Conservation (phyloP, 352 stramenopile genomes). For the Phytophthora brassicae region DNA sequence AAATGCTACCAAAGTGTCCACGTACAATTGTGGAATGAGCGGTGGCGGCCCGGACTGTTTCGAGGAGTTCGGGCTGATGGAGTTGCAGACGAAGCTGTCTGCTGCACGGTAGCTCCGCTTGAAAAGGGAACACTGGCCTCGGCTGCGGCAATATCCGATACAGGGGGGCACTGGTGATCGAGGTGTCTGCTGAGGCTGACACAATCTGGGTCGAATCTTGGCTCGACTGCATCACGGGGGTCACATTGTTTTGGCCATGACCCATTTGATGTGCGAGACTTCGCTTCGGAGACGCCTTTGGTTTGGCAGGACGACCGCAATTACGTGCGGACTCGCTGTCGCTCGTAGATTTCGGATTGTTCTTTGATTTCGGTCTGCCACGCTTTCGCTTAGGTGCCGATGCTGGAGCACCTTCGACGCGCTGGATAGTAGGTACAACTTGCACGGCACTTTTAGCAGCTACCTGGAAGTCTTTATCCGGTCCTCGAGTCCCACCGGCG, state of each 20-base stretch:
- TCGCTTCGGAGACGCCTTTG: not conserved
- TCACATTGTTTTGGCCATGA: not conserved
- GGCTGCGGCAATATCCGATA: not conserved
- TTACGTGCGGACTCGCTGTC: not conserved
- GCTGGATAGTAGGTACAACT: not conserved
- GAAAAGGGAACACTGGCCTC: not conserved
- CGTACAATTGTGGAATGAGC: slow-evolving; percentile 3
- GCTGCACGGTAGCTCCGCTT: not conserved
- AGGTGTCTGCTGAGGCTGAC: not conserved
- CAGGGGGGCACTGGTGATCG: not conserved
- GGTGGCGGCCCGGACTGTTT: slow-evolving; percentile 3
- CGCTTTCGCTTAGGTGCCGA: not conserved
- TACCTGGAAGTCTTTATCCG: not conserved
- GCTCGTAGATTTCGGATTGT: not conserved
- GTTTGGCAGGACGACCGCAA: not conserved
- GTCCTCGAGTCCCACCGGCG: no score
- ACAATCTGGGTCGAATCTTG: not conserved
- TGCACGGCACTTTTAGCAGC: not conserved
- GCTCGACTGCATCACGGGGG: not conserved
- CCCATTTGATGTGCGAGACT: not conserved
- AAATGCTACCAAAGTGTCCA: slow-evolving; percentile 10
- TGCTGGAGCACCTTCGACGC: not conserved
- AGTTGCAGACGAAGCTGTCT: not conserved
- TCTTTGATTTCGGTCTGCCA: slow-evolving; percentile 2
- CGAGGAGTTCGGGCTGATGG: not conserved